These are phyloP conservation scores for Tephrocybe rancida DNA, from an alignment of 768 basidiomycete species.

Conservation along the genomic window DNA sequence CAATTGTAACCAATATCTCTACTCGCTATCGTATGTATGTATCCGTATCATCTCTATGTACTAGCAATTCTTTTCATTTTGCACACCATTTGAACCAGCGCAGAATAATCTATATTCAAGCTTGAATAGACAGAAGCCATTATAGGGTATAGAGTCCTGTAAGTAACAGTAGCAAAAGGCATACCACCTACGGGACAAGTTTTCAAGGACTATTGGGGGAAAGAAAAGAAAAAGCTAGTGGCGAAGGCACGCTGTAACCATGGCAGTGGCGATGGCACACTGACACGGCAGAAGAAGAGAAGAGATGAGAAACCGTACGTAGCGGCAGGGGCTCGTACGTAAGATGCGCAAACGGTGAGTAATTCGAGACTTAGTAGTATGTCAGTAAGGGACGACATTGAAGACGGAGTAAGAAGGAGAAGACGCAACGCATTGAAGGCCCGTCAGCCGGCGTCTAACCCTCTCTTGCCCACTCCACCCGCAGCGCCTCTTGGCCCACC, in stretches of 20 bases:
- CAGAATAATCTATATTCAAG: too few relatives aligned
- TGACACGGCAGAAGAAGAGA: not conserved
- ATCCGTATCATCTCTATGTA: not conserved
- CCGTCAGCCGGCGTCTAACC: not conserved
- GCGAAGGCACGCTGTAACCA: too few relatives aligned
- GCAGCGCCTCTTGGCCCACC: not conserved
- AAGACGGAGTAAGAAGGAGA: not conserved
- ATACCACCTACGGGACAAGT: too few relatives aligned
- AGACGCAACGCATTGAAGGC: not conserved
- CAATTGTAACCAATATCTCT: too few relatives aligned
- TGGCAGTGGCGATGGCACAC: too few relatives aligned
- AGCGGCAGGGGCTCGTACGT: not conserved
- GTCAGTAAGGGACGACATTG: slow-evolving; percentile 1
- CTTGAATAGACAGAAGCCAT: too few relatives aligned
- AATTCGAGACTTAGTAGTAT: not conserved
- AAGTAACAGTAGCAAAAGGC: too few relatives aligned
- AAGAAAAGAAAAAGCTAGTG: too few relatives aligned
- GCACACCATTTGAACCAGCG: too few relatives aligned
- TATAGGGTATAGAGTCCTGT: too few relatives aligned
- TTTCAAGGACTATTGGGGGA: too few relatives aligned
- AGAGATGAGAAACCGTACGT: not conserved
- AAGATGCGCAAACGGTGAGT: not conserved
- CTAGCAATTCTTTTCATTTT: too few relatives aligned
- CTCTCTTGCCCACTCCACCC: not conserved
- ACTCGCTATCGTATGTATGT: not conserved